Conservation (phyloP, 495 filamentous ascomycete species). For the Podospora anserina region DNA sequence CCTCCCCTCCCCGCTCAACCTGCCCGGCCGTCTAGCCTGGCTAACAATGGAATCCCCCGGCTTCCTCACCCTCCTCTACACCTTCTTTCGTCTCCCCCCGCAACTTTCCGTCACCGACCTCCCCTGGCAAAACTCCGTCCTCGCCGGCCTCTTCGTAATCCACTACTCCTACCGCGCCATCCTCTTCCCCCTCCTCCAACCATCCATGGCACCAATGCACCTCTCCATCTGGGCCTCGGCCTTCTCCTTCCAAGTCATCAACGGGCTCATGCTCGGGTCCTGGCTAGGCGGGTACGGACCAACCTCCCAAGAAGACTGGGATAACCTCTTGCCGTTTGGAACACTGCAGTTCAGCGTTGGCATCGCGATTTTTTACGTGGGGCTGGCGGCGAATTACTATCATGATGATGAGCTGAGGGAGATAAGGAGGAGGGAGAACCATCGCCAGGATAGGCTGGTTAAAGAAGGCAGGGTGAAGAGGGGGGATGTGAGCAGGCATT, state of each 20-base stretch:
- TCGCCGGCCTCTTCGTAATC: slow-evolving; percentile 63
- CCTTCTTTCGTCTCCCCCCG: slow-evolving; percentile 62
- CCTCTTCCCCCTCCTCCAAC: slow-evolving; percentile 74
- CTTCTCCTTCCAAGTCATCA: slow-evolving; percentile 70
- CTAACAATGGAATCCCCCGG: slow-evolving; percentile 79
- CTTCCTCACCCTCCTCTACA: slow-evolving; percentile 73
- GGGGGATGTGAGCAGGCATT: slow-evolving; percentile 67
- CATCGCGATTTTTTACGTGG: slow-evolving; percentile 52
- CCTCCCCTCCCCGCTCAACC: slow-evolving; percentile 58
- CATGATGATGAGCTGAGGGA: slow-evolving; percentile 77
- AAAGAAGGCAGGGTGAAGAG: slow-evolving; percentile 40
- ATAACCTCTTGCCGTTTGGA: slow-evolving; percentile 32
- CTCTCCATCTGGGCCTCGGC: slow-evolving; percentile 58
- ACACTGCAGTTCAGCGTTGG: slow-evolving; percentile 45
- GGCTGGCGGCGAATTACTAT: slow-evolving; percentile 76
- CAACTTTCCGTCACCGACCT: slow-evolving; percentile 45
- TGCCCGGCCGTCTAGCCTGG: slow-evolving; percentile 88
- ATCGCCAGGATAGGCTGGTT: slow-evolving; percentile 38
- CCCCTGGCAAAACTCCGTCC: slow-evolving; percentile 67
- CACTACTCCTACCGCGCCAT: slow-evolving; percentile 91
- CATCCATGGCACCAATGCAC: slow-evolving; percentile 87
- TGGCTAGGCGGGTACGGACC: slow-evolving; percentile 81
- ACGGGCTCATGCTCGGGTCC: slow-evolving; percentile 69
- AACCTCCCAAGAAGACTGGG: slow-evolving; percentile 57
- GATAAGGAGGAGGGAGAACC: slow-evolving; percentile 61